These are phyloP conservation scores for Ceratocystis eucalypticola DNA, from an alignment of 2,329 filamentous ascomycete species.

Conservation along the genomic window DNA sequence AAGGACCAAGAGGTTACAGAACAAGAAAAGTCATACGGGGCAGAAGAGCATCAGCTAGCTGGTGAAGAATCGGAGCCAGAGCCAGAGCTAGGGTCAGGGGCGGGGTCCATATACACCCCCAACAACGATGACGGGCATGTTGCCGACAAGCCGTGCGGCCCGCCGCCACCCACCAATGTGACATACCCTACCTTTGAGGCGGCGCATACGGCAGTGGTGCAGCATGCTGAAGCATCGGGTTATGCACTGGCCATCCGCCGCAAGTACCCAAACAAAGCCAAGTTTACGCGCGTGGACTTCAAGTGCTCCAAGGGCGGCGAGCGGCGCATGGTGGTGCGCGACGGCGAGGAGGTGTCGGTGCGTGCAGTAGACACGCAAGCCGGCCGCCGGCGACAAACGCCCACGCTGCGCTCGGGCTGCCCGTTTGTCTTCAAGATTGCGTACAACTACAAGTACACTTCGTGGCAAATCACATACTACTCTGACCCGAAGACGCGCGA, in stretches of 20 bases:
- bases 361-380: background rate
- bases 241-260: background rate
- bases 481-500: background rate
- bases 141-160: background rate
- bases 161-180: background rate
- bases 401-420: background rate
- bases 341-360: background rate
- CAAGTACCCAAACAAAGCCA: background rate
- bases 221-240: background rate
- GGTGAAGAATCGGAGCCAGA: no score
- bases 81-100: no score
- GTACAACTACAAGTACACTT: background rate
- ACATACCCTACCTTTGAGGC: background rate
- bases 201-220: background rate
- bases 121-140: background rate
- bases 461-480: background rate
- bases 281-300: background rate
- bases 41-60: no score
- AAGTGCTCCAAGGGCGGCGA: background rate
- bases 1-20: no score
- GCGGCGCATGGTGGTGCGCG: background rate
- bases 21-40: no score
- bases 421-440: background rate
- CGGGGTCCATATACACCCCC: no score
- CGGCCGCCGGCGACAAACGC: background rate